Conservation (phyloP, 2,329 filamentous ascomycete species). For the Aspergillus luchuensis region DNA sequence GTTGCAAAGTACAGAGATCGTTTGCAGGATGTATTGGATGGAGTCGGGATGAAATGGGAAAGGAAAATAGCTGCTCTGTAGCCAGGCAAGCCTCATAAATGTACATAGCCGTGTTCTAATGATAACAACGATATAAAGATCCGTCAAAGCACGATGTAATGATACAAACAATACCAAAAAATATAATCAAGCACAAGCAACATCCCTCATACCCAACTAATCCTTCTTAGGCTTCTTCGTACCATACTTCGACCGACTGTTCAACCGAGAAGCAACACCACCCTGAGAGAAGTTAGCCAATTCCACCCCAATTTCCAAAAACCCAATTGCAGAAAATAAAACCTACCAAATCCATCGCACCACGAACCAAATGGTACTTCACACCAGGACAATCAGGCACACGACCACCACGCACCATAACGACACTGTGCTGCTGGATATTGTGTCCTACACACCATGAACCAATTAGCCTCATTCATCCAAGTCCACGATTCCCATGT, state of each 20-base stretch:
- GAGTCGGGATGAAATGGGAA: neutral
- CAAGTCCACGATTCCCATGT: neutral
- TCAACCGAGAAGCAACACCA: conserved; percentile 82
- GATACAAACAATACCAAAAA: neutral
- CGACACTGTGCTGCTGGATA: conserved; percentile 97
- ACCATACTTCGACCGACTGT: conserved; percentile 91
- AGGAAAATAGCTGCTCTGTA: neutral
- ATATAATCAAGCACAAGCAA: neutral
- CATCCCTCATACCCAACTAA: conserved; percentile 23
- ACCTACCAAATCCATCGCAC: conserved; percentile 88
- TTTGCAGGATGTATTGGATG: conserved; percentile 2
- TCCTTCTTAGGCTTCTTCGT: conserved; percentile 97
- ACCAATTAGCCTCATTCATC: conserved; percentile 14
- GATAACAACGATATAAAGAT: conserved; percentile 14
- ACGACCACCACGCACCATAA: conserved; percentile 89
- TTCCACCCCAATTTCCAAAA: neutral
- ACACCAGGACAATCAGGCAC: conserved; percentile 98
- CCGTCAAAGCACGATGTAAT: conserved; percentile 2
- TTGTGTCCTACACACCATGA: conserved; percentile 69
- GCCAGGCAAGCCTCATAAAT: conserved; percentile 18
- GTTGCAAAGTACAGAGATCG: neutral
- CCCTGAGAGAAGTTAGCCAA: conserved; percentile 60
- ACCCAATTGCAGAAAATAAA: conserved; percentile 27
- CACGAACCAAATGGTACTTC: conserved; percentile 89
- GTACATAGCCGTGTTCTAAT: conserved; percentile 20